Base-by-base conservation (phyloP, 495 filamentous ascomycete species). In the Neurospora sp. region DNA sequence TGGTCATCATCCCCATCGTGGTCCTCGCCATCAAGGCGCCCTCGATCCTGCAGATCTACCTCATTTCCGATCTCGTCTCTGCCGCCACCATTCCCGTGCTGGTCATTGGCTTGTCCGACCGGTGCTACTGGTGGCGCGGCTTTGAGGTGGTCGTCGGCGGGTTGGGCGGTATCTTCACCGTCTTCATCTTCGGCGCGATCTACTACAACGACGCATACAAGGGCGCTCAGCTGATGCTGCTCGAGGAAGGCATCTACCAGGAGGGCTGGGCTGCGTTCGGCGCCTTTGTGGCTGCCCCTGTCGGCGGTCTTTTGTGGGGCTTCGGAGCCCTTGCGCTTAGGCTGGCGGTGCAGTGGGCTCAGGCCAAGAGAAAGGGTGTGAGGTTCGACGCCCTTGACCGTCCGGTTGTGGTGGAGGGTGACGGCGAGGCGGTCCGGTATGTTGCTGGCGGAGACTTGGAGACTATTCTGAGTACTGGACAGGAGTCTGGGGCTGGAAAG, bases 261-360 rank as follows among this genome's bases (percentile, higher is more conserved):
- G 84, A 88, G 48, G 92, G 92, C 76, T 94, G 92, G 92, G 89
- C 88, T 74, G 90, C 86, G 8, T 94, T 94, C 77, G 92, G 92
- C 70, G 91, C 91, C n/a, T 94, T 93, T 71, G 85, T 93, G 13
- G 91, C 89, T n/a, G 90, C 90, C 6, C 92, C 92, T 1, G 75
- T 93, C 19, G 92, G 92, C 9, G 90, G 91, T 9, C 71, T 94
- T 13, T 81, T 94, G 40, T 94, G 90, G 88, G 90, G 87, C 19
- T 85, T 88, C 59, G 87, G 83, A 19, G 90, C 89, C 19, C 83
- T 90, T 37, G 84, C 74, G 21, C 73, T 88, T 36, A 85, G 91
- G 24, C 76, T 93, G 8, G 75, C 78, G 0, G 83, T 82, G 24
- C 89, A 88, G 72, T 91, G 81, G 73, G 72, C 84, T 39, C 71